These are phyloP conservation scores for Rhododendron ferrugineum DNA, from an alignment of 148 eudicot genomes.

Conservation along the genomic window DNA sequence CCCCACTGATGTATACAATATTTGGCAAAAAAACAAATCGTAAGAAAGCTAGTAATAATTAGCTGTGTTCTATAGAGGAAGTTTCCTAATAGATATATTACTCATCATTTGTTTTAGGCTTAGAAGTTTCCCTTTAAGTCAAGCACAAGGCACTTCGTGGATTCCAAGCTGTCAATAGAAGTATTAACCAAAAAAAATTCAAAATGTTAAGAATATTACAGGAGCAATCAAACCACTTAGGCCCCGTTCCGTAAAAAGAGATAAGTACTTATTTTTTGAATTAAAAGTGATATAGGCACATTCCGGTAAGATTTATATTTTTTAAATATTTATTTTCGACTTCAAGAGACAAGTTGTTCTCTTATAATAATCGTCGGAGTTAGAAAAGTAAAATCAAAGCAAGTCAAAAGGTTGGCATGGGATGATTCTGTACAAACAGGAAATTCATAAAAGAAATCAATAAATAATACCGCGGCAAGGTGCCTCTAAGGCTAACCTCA, in stretches of 20 bases:
- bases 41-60: too few relatives aligned
- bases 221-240: not conserved
- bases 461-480: not conserved
- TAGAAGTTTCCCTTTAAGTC: not conserved
- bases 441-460: not conserved
- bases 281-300: too few relatives aligned
- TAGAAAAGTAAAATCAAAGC: not conserved
- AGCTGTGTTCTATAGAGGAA: not conserved
- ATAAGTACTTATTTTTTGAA: too few relatives aligned
- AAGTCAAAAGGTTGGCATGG: not conserved
- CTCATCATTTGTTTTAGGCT: too few relatives aligned
- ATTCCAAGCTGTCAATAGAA: not conserved
- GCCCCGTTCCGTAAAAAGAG: rapidly evolving
- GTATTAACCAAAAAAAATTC: not conserved
- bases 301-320: too few relatives aligned
- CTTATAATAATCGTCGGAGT: too few relatives aligned
- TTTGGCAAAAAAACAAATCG: too few relatives aligned
- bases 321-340: too few relatives aligned
- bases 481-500: not conserved
- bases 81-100: not conserved
- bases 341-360: too few relatives aligned
- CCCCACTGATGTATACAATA: too few relatives aligned
- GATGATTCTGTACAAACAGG: not conserved
- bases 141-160: not conserved
- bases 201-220: not conserved